Base-by-base conservation (phyloP, 139 green algal species). In the Volvox africanus region DNA sequence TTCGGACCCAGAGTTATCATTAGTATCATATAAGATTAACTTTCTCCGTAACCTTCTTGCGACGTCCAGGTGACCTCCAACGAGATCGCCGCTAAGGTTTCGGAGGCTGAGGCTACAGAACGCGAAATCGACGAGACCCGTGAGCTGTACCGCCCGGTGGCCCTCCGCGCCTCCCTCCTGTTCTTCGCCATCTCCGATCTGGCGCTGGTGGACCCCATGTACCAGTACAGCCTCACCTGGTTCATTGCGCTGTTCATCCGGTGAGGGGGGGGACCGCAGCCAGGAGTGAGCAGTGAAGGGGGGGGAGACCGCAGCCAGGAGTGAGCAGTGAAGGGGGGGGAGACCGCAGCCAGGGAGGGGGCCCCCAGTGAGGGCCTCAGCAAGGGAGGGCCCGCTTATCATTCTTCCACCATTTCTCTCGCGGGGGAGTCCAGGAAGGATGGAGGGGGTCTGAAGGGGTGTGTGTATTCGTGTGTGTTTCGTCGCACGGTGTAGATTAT, bases 141-240 rank as follows among this genome's bases (percentile, higher is more conserved):
- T 21, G 95, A 98, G 92, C 91, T 95, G 88, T 98, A 97, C 93
- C 94, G 95, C 30, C 95, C 95, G 3, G 96, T 98, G 78, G 96
- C 96, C 30, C 80, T 95, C 33, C 93, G 96, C 69, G 92, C 96
- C 28, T 95, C 88, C 17, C 89, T 97, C 32, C 94, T 98, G 61
- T 98, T 98, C 92, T 98, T 98, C 93, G 97, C 95, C 92, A 98
- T 98, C 91, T 92, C 86, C 50, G 95, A 98, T 91, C 92, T 98
- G n/a, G 95, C 95, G 26, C 69, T 93, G 73, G 94, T 98, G 36
- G 96, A 98, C 90, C 96, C 96, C 80, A 98, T 98, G 96, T 97
- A 97, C 93, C 96, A 98, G 93, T 97, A 97, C 93, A 94, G 82
- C 36, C 92, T 97, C 21, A 77, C 93, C 9, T 93, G 90, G 90